phyloP scores from a whole-genome alignment of 164 flowering plant species.

The Tetracentron sinense region DNA sequence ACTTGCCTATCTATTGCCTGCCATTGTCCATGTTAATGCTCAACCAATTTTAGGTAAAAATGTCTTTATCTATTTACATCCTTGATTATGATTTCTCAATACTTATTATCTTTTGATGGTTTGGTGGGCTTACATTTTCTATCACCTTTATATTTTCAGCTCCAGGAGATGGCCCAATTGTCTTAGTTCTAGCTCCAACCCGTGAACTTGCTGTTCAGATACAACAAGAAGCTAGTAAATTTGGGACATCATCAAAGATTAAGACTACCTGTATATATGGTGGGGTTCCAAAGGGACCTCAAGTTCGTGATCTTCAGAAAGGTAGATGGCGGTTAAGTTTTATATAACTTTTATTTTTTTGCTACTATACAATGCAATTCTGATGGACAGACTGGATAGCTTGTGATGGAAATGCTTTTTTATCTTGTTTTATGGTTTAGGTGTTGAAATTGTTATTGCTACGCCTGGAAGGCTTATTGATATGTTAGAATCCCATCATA shows the following conservation, averaged over 20 bases:
- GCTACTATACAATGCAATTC: conserved; percentile 23
- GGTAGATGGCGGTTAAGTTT: conserved; percentile 53
- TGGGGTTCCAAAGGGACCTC: conserved; percentile 99
- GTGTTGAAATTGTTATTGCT: conserved; percentile 97
- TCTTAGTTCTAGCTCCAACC: conserved; percentile 95
- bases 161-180: conserved; percentile 99
- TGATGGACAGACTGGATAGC: conserved; percentile 27
- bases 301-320: conserved; percentile 98
- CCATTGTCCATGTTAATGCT: conserved; percentile 98
- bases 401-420: conserved; percentile 12
- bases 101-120: background rate
- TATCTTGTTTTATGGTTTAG: conserved; percentile 31
- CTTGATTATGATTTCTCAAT: background rate
- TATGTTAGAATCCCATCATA: conserved; percentile 93
- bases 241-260: conserved; percentile 93
- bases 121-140: background rate
- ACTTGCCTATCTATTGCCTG: conserved; percentile 90
- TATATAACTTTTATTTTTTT: conserved; percentile 21
- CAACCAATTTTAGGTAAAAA: conserved; percentile 84
- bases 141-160: conserved; percentile 40
- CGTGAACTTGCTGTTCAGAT: conserved; percentile 99
- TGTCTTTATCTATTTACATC: background rate
- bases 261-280: conserved; percentile 96
- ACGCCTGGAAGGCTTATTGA: conserved; percentile 99
- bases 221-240: conserved; percentile 94